Percentiles rank a stretch among this genome's conserved stretches.
Conservation (phyloP, 164 flowering plant genomes). For the Nymphaea thermarum region DNA sequence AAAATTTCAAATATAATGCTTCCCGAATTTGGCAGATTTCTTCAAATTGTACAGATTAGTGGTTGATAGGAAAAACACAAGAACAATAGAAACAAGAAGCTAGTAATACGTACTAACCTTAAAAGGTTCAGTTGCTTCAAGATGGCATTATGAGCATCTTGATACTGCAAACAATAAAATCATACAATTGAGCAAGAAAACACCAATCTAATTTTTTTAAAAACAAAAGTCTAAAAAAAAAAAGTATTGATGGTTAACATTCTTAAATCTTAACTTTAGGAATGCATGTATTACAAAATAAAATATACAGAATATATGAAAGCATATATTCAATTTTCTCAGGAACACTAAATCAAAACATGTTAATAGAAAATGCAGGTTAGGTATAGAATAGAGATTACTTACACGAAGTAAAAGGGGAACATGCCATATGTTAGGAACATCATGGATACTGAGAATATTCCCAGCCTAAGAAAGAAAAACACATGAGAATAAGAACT, state of each 20-base stretch:
- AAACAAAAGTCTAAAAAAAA: too few relatives aligned
- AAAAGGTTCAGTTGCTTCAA: constrained; percentile 55
- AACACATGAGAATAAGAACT: background rate
- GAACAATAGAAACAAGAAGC: background rate
- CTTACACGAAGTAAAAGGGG: constrained; percentile 85
- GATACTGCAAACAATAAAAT: constrained; percentile 42
- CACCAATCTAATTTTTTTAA: too few relatives aligned
- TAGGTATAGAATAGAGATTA: constrained; percentile 2
- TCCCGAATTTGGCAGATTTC: background rate
- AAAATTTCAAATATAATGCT: background rate
- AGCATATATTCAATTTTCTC: background rate
- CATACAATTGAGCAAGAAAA: background rate
- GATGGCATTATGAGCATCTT: constrained; percentile 83
- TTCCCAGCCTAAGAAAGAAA: constrained; percentile 45
- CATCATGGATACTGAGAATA: constrained; percentile 85
- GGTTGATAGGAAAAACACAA: background rate
- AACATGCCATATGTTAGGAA: constrained; percentile 96
- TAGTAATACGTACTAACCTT: constrained; percentile 25
- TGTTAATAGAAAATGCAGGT: background rate
- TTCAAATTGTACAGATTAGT: constrained; percentile 1
- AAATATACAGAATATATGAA: too few relatives aligned
- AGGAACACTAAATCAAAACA: constrained; percentile 3
- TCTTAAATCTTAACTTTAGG: background rate
- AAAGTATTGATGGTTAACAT: background rate
- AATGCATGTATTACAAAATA: too few relatives aligned